Percentiles rank a stretch among this genome's conserved stretches.
phyloP scores from a whole-genome alignment of 1,284 basidiomycete species.

The Cutaneotrichosporon dermatis region DNA sequence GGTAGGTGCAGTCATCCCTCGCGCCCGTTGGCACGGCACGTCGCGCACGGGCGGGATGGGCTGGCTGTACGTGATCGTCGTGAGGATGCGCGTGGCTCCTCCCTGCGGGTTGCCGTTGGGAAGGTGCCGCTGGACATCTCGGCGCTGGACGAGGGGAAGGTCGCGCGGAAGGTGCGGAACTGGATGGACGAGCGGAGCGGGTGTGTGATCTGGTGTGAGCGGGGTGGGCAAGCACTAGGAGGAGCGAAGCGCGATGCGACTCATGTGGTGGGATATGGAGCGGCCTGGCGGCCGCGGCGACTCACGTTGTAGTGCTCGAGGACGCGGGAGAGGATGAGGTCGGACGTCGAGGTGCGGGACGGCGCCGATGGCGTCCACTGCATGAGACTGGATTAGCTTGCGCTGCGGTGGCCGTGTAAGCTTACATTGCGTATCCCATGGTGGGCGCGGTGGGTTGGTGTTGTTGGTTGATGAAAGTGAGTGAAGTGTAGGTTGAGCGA shows the following conservation, averaged over 20 bases:
- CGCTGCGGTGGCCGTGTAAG: no score
- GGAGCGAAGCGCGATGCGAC: no score
- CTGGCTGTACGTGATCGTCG: constrained; percentile 29
- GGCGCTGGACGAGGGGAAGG: constrained; percentile 16
- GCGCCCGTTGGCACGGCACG: constrained; percentile 15
- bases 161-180: constrained; percentile 38
- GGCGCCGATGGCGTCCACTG: constrained; percentile 38
- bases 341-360: constrained; percentile 26
- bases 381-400: constrained; percentile 30
- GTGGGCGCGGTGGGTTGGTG: background rate
- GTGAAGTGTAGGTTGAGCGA: background rate
- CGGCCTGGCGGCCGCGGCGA: no score
- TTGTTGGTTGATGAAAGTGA: background rate
- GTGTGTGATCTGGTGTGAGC: constrained; percentile 28
- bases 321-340: constrained; percentile 36
- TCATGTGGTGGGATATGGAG: no score
- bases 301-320: constrained; percentile 41
- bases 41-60: constrained; percentile 19
- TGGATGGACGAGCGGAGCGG: constrained; percentile 32
- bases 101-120: no score
- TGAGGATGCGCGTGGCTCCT: constrained; percentile 23
- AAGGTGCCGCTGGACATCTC: no score
- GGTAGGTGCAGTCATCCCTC: constrained; percentile 34
- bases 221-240: no score
- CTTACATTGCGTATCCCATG: constrained; percentile 39